A percentile compares a stretch with the other conserved stretches of the same genome.
These are phyloP conservation scores for Rhizopogon vulgaris DNA, from an alignment of 768 basidiomycete species.

Conservation along the genomic window DNA sequence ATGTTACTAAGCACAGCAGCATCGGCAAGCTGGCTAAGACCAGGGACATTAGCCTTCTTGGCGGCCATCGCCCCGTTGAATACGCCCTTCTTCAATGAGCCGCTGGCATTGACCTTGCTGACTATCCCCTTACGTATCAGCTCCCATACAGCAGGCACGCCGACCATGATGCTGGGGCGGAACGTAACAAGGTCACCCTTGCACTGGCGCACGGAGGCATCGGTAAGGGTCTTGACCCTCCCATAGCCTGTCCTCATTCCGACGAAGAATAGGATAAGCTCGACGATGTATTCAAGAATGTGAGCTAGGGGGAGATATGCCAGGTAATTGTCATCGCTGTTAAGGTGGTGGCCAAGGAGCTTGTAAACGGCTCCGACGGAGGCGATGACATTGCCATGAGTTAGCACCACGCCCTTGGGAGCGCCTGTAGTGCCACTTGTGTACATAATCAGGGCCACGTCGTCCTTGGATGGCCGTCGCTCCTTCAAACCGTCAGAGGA, in stretches of 20 bases:
- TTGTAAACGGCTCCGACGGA: conserved; percentile 76
- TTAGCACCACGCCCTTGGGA: conserved; percentile 91
- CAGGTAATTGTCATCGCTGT: conserved; percentile 42
- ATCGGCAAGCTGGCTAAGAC: conserved; percentile 66
- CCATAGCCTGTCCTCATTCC: conserved; percentile 87
- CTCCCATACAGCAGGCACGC: conserved; percentile 97
- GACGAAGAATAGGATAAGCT: conserved; percentile 66
- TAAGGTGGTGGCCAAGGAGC: conserved; percentile 55
- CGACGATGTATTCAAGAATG: conserved; percentile 93
- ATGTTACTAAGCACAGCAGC: conserved; percentile 70
- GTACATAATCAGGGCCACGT: conserved; percentile 71
- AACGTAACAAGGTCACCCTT: conserved; percentile 84
- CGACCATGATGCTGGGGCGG: conserved; percentile 85
- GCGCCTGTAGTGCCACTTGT: conserved; percentile 88
- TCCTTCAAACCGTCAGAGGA: conserved; percentile 45
- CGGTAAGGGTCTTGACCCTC: conserved; percentile 92
- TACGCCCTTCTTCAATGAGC: conserved; percentile 60
- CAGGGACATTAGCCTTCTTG: conserved; percentile 68
- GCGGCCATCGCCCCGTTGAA: conserved; percentile 75
- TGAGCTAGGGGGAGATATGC: conserved; percentile 94
- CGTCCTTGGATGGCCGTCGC: conserved; percentile 43
- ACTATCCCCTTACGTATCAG: conserved; percentile 93
- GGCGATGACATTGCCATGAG: conserved; percentile 80
- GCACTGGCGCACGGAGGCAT: conserved; percentile 83
- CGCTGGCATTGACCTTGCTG: conserved; percentile 65